Base-by-base conservation (phyloP, 2,329 filamentous ascomycete genomes). In the Cadophora sp. region DNA sequence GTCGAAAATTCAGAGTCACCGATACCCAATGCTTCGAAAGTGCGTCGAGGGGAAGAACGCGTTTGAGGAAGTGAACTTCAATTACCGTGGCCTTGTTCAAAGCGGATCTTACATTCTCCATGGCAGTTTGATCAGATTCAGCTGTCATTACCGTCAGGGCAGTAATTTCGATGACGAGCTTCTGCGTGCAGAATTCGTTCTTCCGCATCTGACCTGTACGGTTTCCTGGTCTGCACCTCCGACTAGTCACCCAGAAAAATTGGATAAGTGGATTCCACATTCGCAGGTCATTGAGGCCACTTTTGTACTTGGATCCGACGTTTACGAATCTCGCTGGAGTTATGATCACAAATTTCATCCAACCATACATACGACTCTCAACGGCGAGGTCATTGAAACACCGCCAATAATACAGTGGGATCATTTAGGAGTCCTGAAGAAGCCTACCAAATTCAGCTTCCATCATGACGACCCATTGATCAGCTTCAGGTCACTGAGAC, bases 161-260 rank as follows among this genome's bases (percentile, higher is more conserved):
- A 81, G 83, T 6, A 81, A 79, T 43, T 84, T 83, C 65, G 82
- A 81, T n/a, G 84, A 85, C 69, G 84, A 85, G 65, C 76, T 86
- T 16, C 78, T 86, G 3, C 79, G 84, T 48, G 84, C 83, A 0
- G 84, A 85, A 60, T 86, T 83, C 67, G 80, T 82, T 1, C 76
- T 86, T 62, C 79, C 82, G 8, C 83, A 86, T 72, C 81, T 85
- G 71, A 83, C 79, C 36, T 82, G 80, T 67, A 84, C 81, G 11
- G 82, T 85, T 6, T 81, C 81, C 22, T 86, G 84, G 84, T 83
- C 82, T 71, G 82, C 81, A 6, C 82, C 83, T 65, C 83, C 83
- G 5, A 76, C 79, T 33, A 80, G 80, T 27, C 81, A 83, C 70
- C 79, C 81, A 3, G 80, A 84, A 68, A 84, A 83, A 73, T 76